A percentile compares a stretch with the other conserved stretches of the same genome.
phyloP scores from a whole-genome alignment of 2,329 filamentous ascomycete genomes.

The Myrmaecium sp. region DNA sequence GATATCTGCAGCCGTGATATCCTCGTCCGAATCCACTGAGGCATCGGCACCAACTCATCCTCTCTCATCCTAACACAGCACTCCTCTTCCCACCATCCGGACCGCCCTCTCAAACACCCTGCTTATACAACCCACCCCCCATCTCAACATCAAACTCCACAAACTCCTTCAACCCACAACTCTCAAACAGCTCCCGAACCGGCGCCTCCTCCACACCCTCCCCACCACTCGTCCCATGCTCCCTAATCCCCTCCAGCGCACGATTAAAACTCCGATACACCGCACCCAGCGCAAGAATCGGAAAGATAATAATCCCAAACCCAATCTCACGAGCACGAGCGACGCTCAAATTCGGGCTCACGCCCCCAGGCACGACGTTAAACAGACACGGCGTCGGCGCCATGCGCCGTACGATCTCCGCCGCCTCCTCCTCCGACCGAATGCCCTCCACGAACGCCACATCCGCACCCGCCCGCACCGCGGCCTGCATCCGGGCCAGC shows the following conservation, averaged over 20 bases:
- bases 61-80: too few relatives aligned
- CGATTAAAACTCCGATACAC: conserved; percentile 27
- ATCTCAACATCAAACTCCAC: conserved; percentile 32
- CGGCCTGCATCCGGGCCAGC: conserved; percentile 31
- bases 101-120: conserved; percentile 7
- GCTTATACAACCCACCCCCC: conserved; percentile 19
- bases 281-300: conserved; percentile 31
- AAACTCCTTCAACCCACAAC: conserved; percentile 33
- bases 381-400: conserved; percentile 35
- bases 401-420: conserved; percentile 28
- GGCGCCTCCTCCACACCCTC: conserved; percentile 26
- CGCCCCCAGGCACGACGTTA: conserved; percentile 41
- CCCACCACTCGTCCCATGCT: conserved; percentile 19
- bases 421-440: conserved; percentile 32
- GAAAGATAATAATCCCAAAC: conserved; percentile 42
- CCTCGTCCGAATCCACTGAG: too few relatives aligned
- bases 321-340: conserved; percentile 37
- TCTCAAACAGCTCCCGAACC: conserved; percentile 32
- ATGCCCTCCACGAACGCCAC: conserved; percentile 45
- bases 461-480: conserved; percentile 40
- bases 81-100: too few relatives aligned
- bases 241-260: conserved; percentile 22
- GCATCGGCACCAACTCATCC: too few relatives aligned
- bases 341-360: conserved; percentile 35
- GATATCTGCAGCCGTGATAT: too few relatives aligned